These are phyloP conservation scores for Debaryomyces singareniensis DNA, from an alignment of 1,139 yeast species.

Conservation along the genomic window DNA sequence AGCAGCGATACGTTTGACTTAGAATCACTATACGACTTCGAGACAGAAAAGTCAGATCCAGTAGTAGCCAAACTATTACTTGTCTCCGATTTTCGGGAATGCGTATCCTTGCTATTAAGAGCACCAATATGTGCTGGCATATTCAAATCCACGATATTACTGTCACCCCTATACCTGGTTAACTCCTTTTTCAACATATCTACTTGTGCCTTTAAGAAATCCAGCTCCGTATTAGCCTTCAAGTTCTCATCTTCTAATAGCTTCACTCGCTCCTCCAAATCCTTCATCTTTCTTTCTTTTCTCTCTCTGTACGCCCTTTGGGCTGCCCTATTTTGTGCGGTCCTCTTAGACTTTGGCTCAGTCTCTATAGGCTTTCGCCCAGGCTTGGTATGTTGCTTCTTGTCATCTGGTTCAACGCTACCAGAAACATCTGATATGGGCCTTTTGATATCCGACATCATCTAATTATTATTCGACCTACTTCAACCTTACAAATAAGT, in stretches of 20 bases:
- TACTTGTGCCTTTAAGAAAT: slow-evolving; percentile 71
- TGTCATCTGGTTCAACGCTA: slow-evolving; percentile 25
- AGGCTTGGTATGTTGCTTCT: slow-evolving; percentile 36
- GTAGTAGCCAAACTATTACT: slow-evolving; percentile 4
- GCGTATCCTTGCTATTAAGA: slow-evolving; percentile 3
- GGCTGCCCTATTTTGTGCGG: slow-evolving; percentile 97
- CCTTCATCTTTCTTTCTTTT: slow-evolving; percentile 81
- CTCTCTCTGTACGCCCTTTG: slow-evolving; percentile 95
- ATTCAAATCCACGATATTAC: slow-evolving; percentile 29
- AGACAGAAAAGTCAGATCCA: slow-evolving; percentile 5
- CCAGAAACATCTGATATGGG: slow-evolving; percentile 20
- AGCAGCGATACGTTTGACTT: slow-evolving; percentile 12
- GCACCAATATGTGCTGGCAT: slow-evolving; percentile 12
- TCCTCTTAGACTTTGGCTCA: slow-evolving; percentile 80
- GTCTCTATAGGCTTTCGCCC: slow-evolving; percentile 70
- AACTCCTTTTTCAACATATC: slow-evolving; percentile 68
- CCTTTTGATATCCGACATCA: slow-evolving; percentile 34
- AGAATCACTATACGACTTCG: slow-evolving; percentile 8
- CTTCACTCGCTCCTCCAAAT: slow-evolving; percentile 72
- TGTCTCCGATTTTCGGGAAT: neutral
- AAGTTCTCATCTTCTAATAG: slow-evolving; percentile 65
- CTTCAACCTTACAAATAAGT: no score
- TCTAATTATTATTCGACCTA: neutral
- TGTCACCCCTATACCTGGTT: slow-evolving; percentile 50
- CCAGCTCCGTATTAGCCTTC: slow-evolving; percentile 60